phyloP scores from a whole-genome alignment of 208 protist species.

The Phytomonas francai region DNA sequence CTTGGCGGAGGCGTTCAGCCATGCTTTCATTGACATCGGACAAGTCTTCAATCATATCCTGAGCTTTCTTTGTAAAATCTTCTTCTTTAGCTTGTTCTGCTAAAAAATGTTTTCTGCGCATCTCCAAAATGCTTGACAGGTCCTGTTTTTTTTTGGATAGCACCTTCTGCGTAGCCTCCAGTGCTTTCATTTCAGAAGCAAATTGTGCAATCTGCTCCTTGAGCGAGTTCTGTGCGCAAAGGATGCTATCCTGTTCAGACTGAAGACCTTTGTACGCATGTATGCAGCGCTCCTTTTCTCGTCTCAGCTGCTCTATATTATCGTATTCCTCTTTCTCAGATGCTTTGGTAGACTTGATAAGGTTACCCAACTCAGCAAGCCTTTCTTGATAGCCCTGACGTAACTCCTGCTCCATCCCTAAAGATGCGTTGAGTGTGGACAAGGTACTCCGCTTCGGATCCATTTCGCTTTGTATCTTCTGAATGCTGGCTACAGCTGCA shows the following conservation, averaged over 20 bases:
- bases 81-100: slow-evolving; percentile 81
- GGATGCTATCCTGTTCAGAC: slow-evolving; percentile 34
- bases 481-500: slow-evolving; percentile 47
- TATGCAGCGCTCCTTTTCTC: slow-evolving; percentile 65
- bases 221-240: slow-evolving; percentile 31
- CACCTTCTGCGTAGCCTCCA: slow-evolving; percentile 19
- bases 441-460: slow-evolving; percentile 81
- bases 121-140: slow-evolving; percentile 60
- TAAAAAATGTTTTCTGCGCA: slow-evolving; percentile 76
- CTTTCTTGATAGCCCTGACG: slow-evolving; percentile 64
- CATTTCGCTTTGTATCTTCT: slow-evolving; percentile 57
- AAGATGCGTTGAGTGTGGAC: slow-evolving; percentile 74
- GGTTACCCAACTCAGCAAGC: slow-evolving; percentile 54
- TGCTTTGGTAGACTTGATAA: slow-evolving; percentile 63
- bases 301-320: slow-evolving; percentile 45
- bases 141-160: slow-evolving; percentile 49
- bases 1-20: slow-evolving; percentile 38
- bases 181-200: slow-evolving; percentile 19
- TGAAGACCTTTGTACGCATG: slow-evolving; percentile 43
- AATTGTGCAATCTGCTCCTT: slow-evolving; percentile 29
- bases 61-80: slow-evolving; percentile 48
- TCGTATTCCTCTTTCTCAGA: slow-evolving; percentile 47
- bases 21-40: slow-evolving; percentile 69
- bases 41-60: slow-evolving; percentile 50
- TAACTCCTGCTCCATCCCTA: slow-evolving; percentile 74